Base-by-base conservation (phyloP, 257 asterid species). In the Jacaranda copaia region DNA sequence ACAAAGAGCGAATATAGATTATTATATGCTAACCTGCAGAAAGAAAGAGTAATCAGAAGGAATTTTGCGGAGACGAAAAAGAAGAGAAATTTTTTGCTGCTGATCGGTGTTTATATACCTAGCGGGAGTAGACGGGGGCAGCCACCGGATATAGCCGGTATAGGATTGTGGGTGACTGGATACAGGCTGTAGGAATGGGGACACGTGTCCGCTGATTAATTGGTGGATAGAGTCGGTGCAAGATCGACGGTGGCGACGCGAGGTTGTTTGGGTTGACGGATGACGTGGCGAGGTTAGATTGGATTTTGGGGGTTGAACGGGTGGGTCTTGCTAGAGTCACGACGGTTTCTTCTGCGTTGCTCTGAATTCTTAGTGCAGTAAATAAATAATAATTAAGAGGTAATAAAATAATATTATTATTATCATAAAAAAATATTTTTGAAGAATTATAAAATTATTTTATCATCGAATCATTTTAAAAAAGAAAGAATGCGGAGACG, bases 201-300 rank as follows among this genome's bases (percentile, higher is more conserved):
- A 80, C 88, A 81, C 88, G 91, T 84, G 89, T 77, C 81, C 25
- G 32, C 32, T 0, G 45, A 73, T 3, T 19, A 59, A 70, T 71
- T 70, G 77, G 82, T 64, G 11, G 70, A 13, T 11, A 49, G 35
- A 76, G 88, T 73, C 87, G 82, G 90, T 82, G 84, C 59, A 59
- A 55, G 77, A 85, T 87, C 86, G 9, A 58, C 89, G 94, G 96
- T 88, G 83, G 88, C 81, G 82, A 82, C 63, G 74, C 79, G 83
- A 81, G 68, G 81, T 81, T 81, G 76, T 68, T 56, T 45, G 36
- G 18, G 32, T 78, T 77, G 84, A 78, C 36, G 51, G 56, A 0
- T 7, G 25, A 78, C 92, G 97, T 88, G 97, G 88, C 87, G 3
- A 1, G 3, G 8, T 63, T 10, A 0, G 60, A 85, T 71, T 82